Conservation (phyloP, 2,329 filamentous ascomycete genomes). For the Neopestalotiopsis sp. region DNA sequence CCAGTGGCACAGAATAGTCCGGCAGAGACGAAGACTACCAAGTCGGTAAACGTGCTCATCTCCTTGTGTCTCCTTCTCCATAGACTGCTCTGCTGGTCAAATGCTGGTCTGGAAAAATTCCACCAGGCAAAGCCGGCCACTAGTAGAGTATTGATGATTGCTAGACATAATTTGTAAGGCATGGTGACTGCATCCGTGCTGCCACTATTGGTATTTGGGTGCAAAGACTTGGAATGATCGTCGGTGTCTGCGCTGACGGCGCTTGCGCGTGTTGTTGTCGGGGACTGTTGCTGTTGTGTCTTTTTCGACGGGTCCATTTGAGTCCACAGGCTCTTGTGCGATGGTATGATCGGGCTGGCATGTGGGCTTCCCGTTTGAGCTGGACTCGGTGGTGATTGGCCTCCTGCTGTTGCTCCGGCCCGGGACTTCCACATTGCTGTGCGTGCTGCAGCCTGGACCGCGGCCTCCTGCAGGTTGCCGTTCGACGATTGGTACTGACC, state of each 20-base stretch:
- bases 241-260: constrained; percentile 29
- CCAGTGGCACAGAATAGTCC: constrained; percentile 25
- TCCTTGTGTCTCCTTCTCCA: constrained; percentile 29
- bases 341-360: constrained; percentile 19
- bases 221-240: constrained; percentile 26
- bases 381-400: constrained; percentile 22
- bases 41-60: constrained; percentile 30
- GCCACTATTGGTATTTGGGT: not conserved
- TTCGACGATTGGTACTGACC: constrained; percentile 20
- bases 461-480: constrained; percentile 23
- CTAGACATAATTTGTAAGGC: not conserved
- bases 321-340: constrained; percentile 1
- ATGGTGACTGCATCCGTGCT: constrained; percentile 13
- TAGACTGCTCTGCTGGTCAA: constrained; percentile 31
- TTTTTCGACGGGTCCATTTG: constrained; percentile 2
- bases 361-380: constrained; percentile 20
- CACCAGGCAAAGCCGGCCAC: constrained; percentile 28
- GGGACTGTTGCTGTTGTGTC: not conserved
- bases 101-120: constrained; percentile 30
- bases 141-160: not conserved
- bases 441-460: constrained; percentile 32
- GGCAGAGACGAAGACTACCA: constrained; percentile 27
- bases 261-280: not conserved
- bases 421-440: constrained; percentile 32
- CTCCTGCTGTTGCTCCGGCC: constrained; percentile 25